Conservation (phyloP, 2,329 filamentous ascomycete genomes). For the Penicillium sp. region DNA sequence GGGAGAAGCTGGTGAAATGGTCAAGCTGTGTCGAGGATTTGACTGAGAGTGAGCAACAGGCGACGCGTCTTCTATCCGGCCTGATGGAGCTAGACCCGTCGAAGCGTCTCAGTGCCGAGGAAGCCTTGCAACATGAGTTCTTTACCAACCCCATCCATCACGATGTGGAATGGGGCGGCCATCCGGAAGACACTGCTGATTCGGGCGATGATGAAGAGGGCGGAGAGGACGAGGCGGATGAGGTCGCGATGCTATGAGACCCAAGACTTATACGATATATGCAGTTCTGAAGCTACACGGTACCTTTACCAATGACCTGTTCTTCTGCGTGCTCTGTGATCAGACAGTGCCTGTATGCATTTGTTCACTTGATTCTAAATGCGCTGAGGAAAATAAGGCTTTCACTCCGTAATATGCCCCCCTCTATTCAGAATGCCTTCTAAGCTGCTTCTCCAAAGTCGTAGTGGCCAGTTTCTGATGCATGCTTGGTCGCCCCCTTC, state of each 20-base stretch:
- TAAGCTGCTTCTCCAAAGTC: slow-evolving; percentile 48
- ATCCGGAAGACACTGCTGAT: slow-evolving; percentile 34
- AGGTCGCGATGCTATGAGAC: slow-evolving; percentile 37
- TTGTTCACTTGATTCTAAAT: slow-evolving; percentile 2
- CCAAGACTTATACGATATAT: slow-evolving; percentile 21
- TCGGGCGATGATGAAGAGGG: slow-evolving; percentile 31
- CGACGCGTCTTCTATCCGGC: slow-evolving; percentile 40
- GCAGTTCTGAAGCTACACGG: slow-evolving; percentile 11
- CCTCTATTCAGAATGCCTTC: neutral
- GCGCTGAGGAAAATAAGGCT: neutral
- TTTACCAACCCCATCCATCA: slow-evolving; percentile 41
- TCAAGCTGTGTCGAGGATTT: slow-evolving; percentile 71
- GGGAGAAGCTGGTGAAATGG: slow-evolving; percentile 95
- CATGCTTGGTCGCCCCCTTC: slow-evolving; percentile 46
- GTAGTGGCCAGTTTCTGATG: slow-evolving; percentile 45
- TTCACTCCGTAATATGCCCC: neutral
- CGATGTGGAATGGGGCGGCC: slow-evolving; percentile 40
- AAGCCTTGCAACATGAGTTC: slow-evolving; percentile 45
- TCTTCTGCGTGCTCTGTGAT: neutral
- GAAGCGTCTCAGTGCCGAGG: slow-evolving; percentile 42
- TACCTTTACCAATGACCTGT: slow-evolving; percentile 3
- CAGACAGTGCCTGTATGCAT: neutral
- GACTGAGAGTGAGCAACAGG: slow-evolving; percentile 45
- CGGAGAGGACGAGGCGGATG: slow-evolving; percentile 36
- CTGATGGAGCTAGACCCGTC: slow-evolving; percentile 44